Base-by-base conservation (phyloP, 1,284 basidiomycete genomes). In the Boletus hoseneyae region DNA sequence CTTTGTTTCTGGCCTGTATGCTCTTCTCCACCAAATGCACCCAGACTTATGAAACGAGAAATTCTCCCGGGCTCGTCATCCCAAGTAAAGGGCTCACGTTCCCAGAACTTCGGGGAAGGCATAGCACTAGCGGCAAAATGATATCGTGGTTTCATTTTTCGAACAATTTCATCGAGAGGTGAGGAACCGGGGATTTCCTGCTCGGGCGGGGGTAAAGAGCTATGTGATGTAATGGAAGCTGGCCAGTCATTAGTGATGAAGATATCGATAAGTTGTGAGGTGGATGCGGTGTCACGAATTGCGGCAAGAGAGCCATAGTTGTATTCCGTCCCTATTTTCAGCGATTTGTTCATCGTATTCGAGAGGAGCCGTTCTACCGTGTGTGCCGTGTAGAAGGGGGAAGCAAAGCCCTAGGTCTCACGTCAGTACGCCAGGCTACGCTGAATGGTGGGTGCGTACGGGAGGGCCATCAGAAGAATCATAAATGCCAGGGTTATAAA, bases 81-180 rank as follows among this genome's bases (percentile, higher is more conserved):
- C 93, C 93, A 97, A 6, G 80, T 69, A 64, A 84, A 94, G 3
- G 94, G 93, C 57, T 96, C 93, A 47, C 93, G 74, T 66, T 97
- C 94, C 93, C 93, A 97, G 67, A 94, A 97, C 53, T 75, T 75
- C 1, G 83, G 76, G 13, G 76, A 78, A 29, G 65, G 69, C 33
- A 75, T 82, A 47, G 71, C 80, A 41, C 79, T 78, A 55, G 78
- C 83, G 15, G 83, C 75, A 62, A 93, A 89, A 62, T 92, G 86
- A 67, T 93, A 93, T 42, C 85, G 77, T 1, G 90, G 88, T 57
- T 84, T 85, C 41, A 76, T 77, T 53, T 76, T 76, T 36, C 75
- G 73, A 13, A 91, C 73, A 0, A 90, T 65, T 35, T 90, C 87
- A 46, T 85, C 80, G 2, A 93, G 68, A 10, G 87, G 82, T 2